Conservation (phyloP, 2,329 filamentous ascomycete species). For the Diplodia mutila region DNA sequence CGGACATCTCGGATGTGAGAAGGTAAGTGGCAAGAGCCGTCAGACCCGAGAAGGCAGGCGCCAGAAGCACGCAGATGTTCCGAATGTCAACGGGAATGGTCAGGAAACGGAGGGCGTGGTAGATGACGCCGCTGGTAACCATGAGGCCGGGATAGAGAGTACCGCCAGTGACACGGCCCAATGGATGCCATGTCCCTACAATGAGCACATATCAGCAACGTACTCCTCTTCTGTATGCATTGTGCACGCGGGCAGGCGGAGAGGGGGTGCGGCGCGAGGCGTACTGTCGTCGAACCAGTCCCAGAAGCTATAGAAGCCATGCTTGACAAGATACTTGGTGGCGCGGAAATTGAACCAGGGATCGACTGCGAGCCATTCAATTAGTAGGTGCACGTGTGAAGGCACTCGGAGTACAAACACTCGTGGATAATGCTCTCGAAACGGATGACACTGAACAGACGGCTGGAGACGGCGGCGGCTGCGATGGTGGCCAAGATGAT, state of each 20-base stretch:
- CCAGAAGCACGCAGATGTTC: conserved; percentile 96
- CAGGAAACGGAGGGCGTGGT: conserved; percentile 86
- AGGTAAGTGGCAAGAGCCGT: conserved; percentile 94
- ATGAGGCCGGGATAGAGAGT: conserved; percentile 98
- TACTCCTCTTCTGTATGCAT: not conserved
- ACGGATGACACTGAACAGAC: conserved; percentile 97
- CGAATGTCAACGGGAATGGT: conserved; percentile 95
- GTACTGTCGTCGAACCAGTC: conserved; percentile 98
- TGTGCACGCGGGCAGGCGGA: not conserved
- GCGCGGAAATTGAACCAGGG: conserved; percentile 99
- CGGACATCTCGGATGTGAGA: conserved; percentile 94
- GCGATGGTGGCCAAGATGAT: conserved; percentile 92
- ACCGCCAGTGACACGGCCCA: conserved; percentile 96
- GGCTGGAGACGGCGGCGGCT: conserved; percentile 85
- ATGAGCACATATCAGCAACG: conserved; percentile 6
- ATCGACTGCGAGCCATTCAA: conserved; percentile 70
- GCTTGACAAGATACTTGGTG: conserved; percentile 93
- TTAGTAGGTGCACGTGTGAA: conserved; percentile 19
- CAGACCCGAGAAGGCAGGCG: conserved; percentile 89
- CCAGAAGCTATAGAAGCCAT: conserved; percentile 99
- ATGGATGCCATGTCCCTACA: conserved; percentile 91
- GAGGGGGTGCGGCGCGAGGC: conserved; percentile 34
- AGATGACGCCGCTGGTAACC: conserved; percentile 97
- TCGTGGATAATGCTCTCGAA: conserved; percentile 99
- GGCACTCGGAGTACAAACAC: conserved; percentile 67